A percentile compares a stretch with the other conserved stretches of the same genome.
Conservation (phyloP, 2,329 filamentous ascomycete species). For the Epichloe glyceriae region DNA sequence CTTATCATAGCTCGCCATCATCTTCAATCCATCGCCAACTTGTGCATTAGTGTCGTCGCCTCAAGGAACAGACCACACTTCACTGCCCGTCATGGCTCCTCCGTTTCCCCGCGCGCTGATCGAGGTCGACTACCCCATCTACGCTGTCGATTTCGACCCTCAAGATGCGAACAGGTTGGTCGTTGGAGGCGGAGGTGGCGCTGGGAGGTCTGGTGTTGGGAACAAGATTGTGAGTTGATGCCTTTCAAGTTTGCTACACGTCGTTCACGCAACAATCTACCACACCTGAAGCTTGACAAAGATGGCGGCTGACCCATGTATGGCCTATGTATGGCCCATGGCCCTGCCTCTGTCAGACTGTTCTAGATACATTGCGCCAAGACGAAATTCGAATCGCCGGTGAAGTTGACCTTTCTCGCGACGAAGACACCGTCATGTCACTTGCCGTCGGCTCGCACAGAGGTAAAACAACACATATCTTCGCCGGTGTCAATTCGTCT, state of each 20-base stretch:
- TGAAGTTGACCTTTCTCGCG: conserved; percentile 64
- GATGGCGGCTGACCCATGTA: background rate
- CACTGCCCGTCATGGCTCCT: conserved; percentile 20
- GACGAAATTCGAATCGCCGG: conserved; percentile 50
- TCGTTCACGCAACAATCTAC: background rate
- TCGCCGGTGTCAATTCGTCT: conserved; percentile 78
- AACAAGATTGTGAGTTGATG: conserved; percentile 63
- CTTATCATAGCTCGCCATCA: background rate
- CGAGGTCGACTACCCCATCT: conserved; percentile 70
- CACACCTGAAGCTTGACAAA: background rate
- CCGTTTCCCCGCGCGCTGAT: conserved; percentile 42
- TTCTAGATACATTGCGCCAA: conserved; percentile 57
- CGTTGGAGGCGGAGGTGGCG: conserved; percentile 78
- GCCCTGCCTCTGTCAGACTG: conserved; percentile 34
- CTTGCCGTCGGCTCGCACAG: conserved; percentile 55
- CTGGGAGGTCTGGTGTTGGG: conserved; percentile 65
- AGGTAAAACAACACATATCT: conserved; percentile 39
- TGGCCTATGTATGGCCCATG: background rate
- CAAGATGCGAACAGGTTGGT: conserved; percentile 62
- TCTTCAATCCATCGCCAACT: background rate
- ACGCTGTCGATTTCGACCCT: conserved; percentile 78
- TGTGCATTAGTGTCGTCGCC: background rate
- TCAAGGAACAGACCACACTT: background rate
- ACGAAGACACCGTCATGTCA: conserved; percentile 83
- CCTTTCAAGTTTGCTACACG: background rate